Conservation (phyloP, 1,284 basidiomycete genomes). For the Malassezia pachydermatis region DNA sequence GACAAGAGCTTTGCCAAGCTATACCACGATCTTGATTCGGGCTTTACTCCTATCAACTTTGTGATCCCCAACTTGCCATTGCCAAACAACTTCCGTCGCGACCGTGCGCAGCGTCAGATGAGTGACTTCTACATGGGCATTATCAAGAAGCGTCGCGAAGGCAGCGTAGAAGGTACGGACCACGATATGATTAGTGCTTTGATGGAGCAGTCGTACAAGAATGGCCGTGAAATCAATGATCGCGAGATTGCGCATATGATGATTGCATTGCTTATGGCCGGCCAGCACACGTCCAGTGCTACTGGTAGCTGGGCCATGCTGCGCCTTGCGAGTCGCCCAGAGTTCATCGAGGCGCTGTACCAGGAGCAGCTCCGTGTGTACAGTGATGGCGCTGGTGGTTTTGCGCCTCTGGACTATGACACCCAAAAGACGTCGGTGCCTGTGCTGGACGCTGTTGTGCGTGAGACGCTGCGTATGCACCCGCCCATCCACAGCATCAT, state of each 20-base stretch:
- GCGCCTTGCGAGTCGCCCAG: slow-evolving; percentile 69
- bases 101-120: slow-evolving; percentile 85
- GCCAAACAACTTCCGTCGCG: slow-evolving; percentile 74
- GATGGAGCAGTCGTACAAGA: slow-evolving; percentile 73
- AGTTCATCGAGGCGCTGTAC: slow-evolving; percentile 58
- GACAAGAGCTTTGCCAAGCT: slow-evolving; percentile 76
- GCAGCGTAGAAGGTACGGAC: slow-evolving; percentile 49
- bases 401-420: slow-evolving; percentile 75
- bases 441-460: slow-evolving; percentile 75
- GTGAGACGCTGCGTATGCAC: slow-evolving; percentile 68
- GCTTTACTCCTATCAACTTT: slow-evolving; percentile 57
- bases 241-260: slow-evolving; percentile 93
- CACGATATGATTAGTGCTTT: slow-evolving; percentile 89
- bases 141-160: slow-evolving; percentile 61
- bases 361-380: slow-evolving; percentile 80
- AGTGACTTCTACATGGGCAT: slow-evolving; percentile 85
- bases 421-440: slow-evolving; percentile 67
- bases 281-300: slow-evolving; percentile 92
- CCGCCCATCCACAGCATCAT: slow-evolving; percentile 51
- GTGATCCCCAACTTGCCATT: slow-evolving; percentile 88
- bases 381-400: slow-evolving; percentile 54
- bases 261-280: slow-evolving; percentile 60
- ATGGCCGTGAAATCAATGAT: slow-evolving; percentile 68
- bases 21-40: slow-evolving; percentile 80
- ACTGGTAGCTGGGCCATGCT: slow-evolving; percentile 81